Conservation (phyloP, 2,329 filamentous ascomycete species). For the Didymella segeticola region DNA sequence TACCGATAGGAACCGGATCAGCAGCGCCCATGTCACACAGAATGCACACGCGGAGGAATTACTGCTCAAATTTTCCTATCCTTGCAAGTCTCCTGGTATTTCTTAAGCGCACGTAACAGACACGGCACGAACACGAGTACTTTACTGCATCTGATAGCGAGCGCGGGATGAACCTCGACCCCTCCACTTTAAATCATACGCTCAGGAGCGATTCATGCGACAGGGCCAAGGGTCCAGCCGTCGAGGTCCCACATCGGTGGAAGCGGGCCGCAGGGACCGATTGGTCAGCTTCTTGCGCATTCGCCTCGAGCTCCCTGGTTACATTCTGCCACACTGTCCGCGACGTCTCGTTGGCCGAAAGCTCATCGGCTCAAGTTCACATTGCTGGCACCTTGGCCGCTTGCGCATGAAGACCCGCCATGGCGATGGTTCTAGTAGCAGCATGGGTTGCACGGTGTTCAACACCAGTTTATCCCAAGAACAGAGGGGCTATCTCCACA, state of each 20-base stretch:
- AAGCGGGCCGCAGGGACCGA: conserved; percentile 20
- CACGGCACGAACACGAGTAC: conserved; percentile 7
- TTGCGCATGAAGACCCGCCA: conserved; percentile 5
- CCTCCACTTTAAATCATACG: conserved; percentile 17
- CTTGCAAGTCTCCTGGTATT: conserved; percentile 2
- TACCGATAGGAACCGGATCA: conserved; percentile 9
- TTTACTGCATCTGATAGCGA: background rate
- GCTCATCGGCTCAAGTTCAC: conserved; percentile 1
- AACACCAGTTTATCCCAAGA: conserved; percentile 7
- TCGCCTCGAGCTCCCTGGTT: background rate
- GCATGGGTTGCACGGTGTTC: conserved; percentile 18
- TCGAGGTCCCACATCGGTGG: conserved; percentile 8
- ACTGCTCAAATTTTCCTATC: conserved; percentile 4
- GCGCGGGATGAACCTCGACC: conserved; percentile 10
- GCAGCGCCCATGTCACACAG: conserved; percentile 3
- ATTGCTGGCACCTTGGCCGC: conserved; percentile 14
- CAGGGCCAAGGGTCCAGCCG: conserved; percentile 23
- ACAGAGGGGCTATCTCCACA: background rate
- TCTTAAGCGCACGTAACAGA: conserved; percentile 8
- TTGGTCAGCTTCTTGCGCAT: background rate
- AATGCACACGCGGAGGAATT: background rate
- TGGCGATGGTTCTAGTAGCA: conserved; percentile 11
- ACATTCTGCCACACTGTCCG: conserved; percentile 8
- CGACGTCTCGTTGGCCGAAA: conserved; percentile 14
- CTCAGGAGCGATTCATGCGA: conserved; percentile 11